Evolutionary conservation across 1,284 basidiomycete genomes (phyloP), one percentile per base, ranked within the genome.

Genomic region (Cutaneotrichosporon cutaneum): DNA sequence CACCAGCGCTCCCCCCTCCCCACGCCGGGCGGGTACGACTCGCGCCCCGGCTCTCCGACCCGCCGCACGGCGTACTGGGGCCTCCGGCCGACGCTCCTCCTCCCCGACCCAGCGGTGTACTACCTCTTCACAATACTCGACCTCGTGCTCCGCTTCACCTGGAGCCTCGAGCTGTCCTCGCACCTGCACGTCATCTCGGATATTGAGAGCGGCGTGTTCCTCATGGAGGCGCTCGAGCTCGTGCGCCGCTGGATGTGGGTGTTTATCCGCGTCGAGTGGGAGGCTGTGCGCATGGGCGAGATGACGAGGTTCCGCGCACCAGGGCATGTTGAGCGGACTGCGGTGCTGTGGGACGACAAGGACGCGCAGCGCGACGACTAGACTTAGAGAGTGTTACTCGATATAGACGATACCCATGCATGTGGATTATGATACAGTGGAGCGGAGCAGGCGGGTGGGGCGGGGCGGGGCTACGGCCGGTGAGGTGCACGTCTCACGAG

Each of bases 221-320:
- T 89, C 81, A 85, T 99, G 68, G 94, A 99, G 80, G 84, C 91
- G 52, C 85, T 94, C 47, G 96, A 99, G 81, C 82, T 99, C 39
- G 72, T 93, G 32, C 83, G 96, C 57, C 80, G 96, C 68, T 97
- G 93, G 90, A 85, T 95, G 79, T 99, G 96, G 96, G 90, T 96
- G 10, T 95, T 97, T 77, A 81, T 99, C 68, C 85, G 96, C 21
- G 87, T 98, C 27, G 96, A 99, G 78, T 97, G 94, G 94, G 93
- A 96, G 80, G 84, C 88, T 13, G 86, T 92, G 57, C 90, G 86
- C 63, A 81, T 82, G 72, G 77, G 78, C 22, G 77, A 78, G 60
- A 61, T 68, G 56, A 59, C 64, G 47, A 65, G 70, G 27, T 68
- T 71, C 53, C 66, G 67, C 13, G 47, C 39, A 4, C 54, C 54